Evolutionary conservation across 2,329 filamentous ascomycete genomes (phyloP), one percentile per base, ranked within the genome.

Genomic region (Alternaria burnsii): DNA sequence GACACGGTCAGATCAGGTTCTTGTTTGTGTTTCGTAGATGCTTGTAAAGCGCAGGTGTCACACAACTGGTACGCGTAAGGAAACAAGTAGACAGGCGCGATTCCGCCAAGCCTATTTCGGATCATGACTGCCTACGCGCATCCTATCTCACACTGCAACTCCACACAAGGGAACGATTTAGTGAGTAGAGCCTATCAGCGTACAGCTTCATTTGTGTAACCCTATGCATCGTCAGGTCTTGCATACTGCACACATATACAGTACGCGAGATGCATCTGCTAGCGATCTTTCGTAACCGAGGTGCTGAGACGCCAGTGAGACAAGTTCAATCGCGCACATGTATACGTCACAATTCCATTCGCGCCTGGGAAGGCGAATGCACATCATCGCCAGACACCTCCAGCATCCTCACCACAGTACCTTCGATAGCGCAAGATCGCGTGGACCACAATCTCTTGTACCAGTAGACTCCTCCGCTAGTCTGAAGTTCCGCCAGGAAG

Each of bases 221-320:
- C 20, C 42, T 6, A 44, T 16, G 11, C 16, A 32, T 50, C 34
- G n/a, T 16, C 18, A 38, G 41, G 28, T 24, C 30, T 53, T 53
- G 51, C 51, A 28, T 28, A 41, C 24, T 41, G 50, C 36, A 40
- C 16, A 14, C 42, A 16, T 46, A 56, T 36, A 18, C 46, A 38
- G 12, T 46, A 56, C 43, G 32, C 46, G 40, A 40, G 28, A 55
- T 56, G 58, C 40, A 14, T n/a, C 14, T 54, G 46, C 42, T 24
- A 51, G 24, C 32, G 30, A 40, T 55, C 18, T 38, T 36, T 34
- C 7, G 38, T 57, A 56, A 42, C 54, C 56, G 59, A 67, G 60
- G 53, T 28, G 44, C 63, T 74, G 70, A 76, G 75, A 76, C 74
- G 58, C 61, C 64, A 62, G 64, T 73, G 71, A 75, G 62, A 68